These are phyloP conservation scores for Terfezia claveryi DNA, from an alignment of 495 filamentous ascomycete species.

Conservation along the genomic window DNA sequence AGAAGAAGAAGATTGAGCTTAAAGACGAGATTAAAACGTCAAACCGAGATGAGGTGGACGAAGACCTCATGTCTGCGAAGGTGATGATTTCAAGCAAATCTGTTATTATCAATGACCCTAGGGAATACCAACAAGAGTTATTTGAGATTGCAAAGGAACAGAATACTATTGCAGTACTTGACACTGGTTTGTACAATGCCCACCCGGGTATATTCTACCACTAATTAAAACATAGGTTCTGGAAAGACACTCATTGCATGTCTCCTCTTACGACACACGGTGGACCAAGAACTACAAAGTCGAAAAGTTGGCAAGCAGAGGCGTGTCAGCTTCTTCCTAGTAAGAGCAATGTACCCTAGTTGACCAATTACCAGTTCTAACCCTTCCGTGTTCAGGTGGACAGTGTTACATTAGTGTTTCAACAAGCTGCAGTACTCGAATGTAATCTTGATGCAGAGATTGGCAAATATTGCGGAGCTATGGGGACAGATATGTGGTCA, in stretches of 20 bases:
- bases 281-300: slow-evolving; percentile 57
- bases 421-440: slow-evolving; percentile 65
- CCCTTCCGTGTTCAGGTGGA: slow-evolving; percentile 35
- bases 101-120: slow-evolving; percentile 44
- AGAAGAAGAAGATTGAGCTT: slow-evolving; percentile 5
- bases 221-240: slow-evolving; percentile 35
- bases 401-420: slow-evolving; percentile 73
- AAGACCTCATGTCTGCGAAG: slow-evolving; percentile 23
- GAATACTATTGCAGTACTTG: slow-evolving; percentile 90
- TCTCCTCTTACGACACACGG: slow-evolving; percentile 53
- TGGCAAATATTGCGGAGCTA: slow-evolving; percentile 53
- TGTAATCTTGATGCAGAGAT: slow-evolving; percentile 68
- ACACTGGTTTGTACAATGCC: slow-evolving; percentile 39
- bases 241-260: slow-evolving; percentile 93
- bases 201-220: not conserved
- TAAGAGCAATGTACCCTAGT: slow-evolving; percentile 15
- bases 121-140: slow-evolving; percentile 82
- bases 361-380: not conserved
- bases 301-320: slow-evolving; percentile 36
- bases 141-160: slow-evolving; percentile 70
- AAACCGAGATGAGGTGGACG: slow-evolving; percentile 7
- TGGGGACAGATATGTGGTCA: slow-evolving; percentile 43
- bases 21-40: slow-evolving; percentile 7
- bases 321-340: slow-evolving; percentile 68
- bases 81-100: slow-evolving; percentile 23